Conservation (phyloP, 352 stramenopile species). For the Phytophthora fragariae region DNA sequence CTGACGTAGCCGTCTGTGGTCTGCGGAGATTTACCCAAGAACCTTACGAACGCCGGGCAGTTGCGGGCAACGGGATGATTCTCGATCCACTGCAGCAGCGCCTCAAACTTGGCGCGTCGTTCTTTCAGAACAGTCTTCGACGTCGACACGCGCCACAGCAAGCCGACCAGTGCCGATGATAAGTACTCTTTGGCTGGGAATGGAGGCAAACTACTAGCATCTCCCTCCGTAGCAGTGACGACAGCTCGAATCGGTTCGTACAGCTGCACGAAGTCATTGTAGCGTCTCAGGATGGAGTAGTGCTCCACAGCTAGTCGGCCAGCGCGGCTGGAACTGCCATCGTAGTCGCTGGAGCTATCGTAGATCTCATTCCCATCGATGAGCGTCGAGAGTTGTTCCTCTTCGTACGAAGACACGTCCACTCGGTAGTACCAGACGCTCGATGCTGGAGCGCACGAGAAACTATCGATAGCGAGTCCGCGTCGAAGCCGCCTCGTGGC, state of each 20-base stretch:
- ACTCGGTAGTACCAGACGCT: slow-evolving; percentile 81
- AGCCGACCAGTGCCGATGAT: slow-evolving; percentile 51
- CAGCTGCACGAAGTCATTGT: slow-evolving; percentile 71
- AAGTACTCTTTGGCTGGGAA: slow-evolving; percentile 71
- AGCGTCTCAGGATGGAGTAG: slow-evolving; percentile 73
- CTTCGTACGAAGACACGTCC: slow-evolving; percentile 51
- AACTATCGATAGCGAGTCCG: slow-evolving; percentile 54
- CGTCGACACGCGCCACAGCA: slow-evolving; percentile 60
- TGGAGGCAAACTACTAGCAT: slow-evolving; percentile 34
- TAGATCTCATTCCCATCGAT: slow-evolving; percentile 21
- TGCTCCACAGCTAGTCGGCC: slow-evolving; percentile 36
- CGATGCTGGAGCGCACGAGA: slow-evolving; percentile 48
- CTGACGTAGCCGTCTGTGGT: slow-evolving; percentile 69
- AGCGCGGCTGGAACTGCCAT: slow-evolving; percentile 24
- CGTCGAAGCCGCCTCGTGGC: slow-evolving; percentile 31
- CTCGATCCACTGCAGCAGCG: slow-evolving; percentile 69
- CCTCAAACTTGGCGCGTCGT: slow-evolving; percentile 59
- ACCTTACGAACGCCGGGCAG: slow-evolving; percentile 48
- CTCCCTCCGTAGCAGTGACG: slow-evolving; percentile 21
- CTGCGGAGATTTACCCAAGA: slow-evolving; percentile 71
- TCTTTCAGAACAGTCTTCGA: slow-evolving; percentile 59
- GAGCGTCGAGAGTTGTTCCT: slow-evolving; percentile 25
- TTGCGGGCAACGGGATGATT: slow-evolving; percentile 49
- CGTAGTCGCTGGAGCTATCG: slow-evolving; percentile 23
- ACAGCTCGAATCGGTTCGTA: slow-evolving; percentile 52